These are phyloP conservation scores for Gastrodia elata DNA, from an alignment of 106 monocot species.

Conservation along the genomic window DNA sequence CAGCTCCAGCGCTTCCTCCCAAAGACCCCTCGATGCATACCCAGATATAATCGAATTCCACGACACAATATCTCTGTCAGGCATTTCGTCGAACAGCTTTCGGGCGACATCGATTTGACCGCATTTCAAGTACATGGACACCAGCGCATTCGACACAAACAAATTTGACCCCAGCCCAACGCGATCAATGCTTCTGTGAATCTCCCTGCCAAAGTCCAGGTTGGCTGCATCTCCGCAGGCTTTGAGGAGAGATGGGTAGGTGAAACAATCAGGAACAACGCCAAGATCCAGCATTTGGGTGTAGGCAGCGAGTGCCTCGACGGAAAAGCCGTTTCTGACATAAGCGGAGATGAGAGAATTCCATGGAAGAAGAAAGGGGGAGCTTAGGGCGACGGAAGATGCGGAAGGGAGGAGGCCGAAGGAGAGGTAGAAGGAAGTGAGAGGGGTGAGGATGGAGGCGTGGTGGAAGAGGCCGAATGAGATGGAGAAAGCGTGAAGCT, in stretches of 20 bases:
- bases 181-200: conserved; percentile 24
- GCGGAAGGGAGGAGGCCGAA: conserved; percentile 29
- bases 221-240: conserved; percentile 49
- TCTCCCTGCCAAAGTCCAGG: conserved; percentile 30
- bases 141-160: conserved; percentile 49
- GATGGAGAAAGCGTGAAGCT: conserved; percentile 60
- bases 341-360: conserved; percentile 58
- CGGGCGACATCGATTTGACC: conserved; percentile 40
- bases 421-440: conserved; percentile 44
- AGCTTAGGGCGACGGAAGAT: conserved; percentile 16
- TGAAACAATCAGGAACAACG: conserved; percentile 40
- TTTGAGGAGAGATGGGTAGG: conserved; percentile 59
- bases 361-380: conserved; percentile 32
- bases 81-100: conserved; percentile 66
- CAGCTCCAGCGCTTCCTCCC: conserved; percentile 35
- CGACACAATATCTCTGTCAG: conserved; percentile 53
- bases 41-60: conserved; percentile 74
- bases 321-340: conserved; percentile 11
- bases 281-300: conserved; percentile 30
- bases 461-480: conserved; percentile 30
- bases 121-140: conserved; percentile 56
- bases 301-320: conserved; percentile 28
- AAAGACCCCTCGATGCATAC: conserved; percentile 35
- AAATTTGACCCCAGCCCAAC: conserved; percentile 29
- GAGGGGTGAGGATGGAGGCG: conserved; percentile 17